A percentile compares a stretch with the other conserved stretches of the same genome.
Conservation (phyloP, 345 rosid genomes). For the Fremontodendron californicum region DNA sequence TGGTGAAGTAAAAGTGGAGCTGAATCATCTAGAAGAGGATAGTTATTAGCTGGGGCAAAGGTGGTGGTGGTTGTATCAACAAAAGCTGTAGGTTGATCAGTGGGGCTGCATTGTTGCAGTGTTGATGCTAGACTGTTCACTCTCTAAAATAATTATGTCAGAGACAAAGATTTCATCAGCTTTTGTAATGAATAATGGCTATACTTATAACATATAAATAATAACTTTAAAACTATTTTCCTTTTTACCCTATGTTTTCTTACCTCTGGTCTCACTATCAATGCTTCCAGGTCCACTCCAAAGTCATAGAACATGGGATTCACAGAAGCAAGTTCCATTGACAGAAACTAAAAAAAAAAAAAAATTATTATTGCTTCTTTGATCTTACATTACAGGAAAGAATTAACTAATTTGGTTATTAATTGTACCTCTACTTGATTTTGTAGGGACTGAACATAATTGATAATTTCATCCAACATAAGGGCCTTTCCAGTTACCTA, state of each 20-base stretch:
- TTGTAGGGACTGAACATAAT: constrained; percentile 66
- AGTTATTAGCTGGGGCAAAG: constrained; percentile 28
- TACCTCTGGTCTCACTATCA: constrained; percentile 54
- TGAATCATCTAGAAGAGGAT: constrained; percentile 26
- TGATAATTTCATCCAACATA: constrained; percentile 81
- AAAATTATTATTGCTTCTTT: background rate
- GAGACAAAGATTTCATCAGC: constrained; percentile 35
- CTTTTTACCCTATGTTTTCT: background rate
- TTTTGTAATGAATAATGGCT: constrained; percentile 13
- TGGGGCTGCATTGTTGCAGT: constrained; percentile 8
- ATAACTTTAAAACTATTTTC: background rate
- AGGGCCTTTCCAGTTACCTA: constrained; percentile 81
- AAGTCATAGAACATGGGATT: constrained; percentile 60
- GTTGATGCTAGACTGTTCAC: constrained; percentile 19
- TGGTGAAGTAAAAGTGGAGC: constrained; percentile 31
- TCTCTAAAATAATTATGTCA: constrained; percentile 32
- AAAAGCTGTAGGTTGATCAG: background rate
- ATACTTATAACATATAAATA: background rate
- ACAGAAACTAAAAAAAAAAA: constrained; percentile 45
- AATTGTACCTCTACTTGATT: constrained; percentile 67
- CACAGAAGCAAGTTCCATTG: constrained; percentile 68
- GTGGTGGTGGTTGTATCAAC: constrained; percentile 13
- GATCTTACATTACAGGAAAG: background rate
- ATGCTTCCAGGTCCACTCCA: constrained; percentile 47
- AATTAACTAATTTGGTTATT: no score